phyloP scores from a whole-genome alignment of 352 stramenopile genomes.

The Bremia lactucae region DNA sequence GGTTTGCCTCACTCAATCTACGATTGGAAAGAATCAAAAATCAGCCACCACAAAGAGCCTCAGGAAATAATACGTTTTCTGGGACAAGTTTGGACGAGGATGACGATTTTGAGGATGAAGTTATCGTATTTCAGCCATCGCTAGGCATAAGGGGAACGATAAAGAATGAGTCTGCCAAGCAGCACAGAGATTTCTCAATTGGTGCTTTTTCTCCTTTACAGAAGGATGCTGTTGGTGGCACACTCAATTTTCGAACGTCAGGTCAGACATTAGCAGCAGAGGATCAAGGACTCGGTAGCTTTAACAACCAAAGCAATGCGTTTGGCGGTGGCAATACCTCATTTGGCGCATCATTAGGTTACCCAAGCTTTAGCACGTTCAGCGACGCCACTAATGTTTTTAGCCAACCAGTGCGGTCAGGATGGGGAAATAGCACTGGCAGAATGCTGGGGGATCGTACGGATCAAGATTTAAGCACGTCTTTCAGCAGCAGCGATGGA shows the following conservation, averaged over 20 bases:
- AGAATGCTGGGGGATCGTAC: constrained; percentile 8
- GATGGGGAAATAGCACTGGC: constrained; percentile 36
- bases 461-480: constrained; percentile 11
- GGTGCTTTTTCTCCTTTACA: constrained; percentile 16
- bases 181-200: constrained; percentile 4
- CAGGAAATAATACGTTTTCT: constrained; percentile 1
- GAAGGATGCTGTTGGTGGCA: constrained; percentile 9
- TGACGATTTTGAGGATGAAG: constrained; percentile 79
- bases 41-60: constrained; percentile 7
- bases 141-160: constrained; percentile 23
- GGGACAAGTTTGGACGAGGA: constrained; percentile 27
- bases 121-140: constrained; percentile 76
- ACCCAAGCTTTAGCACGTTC: constrained; percentile 56
- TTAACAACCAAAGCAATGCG: constrained; percentile 16
- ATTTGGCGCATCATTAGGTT: constrained; percentile 42
- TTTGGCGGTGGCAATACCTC: constrained; percentile 26
- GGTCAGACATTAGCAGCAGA: constrained; percentile 19
- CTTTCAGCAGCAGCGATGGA: constrained; percentile 11
- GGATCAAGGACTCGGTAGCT: constrained; percentile 3
- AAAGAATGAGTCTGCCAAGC: constrained; percentile 13
- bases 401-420: constrained; percentile 27
- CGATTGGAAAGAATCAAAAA: no score
- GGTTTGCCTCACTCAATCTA: constrained; percentile 21
- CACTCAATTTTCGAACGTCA: constrained; percentile 23
- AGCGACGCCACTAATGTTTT: constrained; percentile 33